Evolutionary conservation across 768 basidiomycete species (phyloP).

Genomic region (Mrakia frigida): DNA sequence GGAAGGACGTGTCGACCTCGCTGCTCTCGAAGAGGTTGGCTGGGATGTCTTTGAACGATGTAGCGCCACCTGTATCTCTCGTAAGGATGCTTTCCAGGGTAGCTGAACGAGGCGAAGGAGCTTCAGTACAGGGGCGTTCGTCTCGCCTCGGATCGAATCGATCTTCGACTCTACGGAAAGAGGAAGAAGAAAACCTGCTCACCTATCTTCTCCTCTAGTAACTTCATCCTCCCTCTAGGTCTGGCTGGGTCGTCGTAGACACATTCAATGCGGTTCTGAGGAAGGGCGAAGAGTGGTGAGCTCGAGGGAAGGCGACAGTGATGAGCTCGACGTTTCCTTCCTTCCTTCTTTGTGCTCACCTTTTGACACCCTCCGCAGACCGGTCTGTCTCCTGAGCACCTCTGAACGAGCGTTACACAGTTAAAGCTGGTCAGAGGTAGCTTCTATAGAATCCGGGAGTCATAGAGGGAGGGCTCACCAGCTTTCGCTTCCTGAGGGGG

Average conservation of each 20-base stretch:
- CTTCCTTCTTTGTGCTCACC: not conserved
- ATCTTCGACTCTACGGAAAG: not conserved
- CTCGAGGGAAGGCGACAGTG: not conserved
- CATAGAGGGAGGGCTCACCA: not conserved
- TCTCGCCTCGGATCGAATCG: too few species aligned
- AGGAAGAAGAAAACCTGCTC: not conserved
- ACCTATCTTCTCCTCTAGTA: constrained; percentile 6
- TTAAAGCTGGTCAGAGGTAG: too few species aligned
- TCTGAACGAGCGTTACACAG: too few species aligned
- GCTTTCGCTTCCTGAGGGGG: constrained; percentile 13
- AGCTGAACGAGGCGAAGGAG: not conserved
- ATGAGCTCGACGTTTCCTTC: not conserved
- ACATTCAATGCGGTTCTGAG: not conserved
- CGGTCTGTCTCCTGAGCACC: not conserved
- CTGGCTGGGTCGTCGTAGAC: not conserved
- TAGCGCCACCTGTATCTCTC: not conserved
- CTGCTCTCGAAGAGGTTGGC: not conserved
- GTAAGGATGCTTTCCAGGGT: not conserved
- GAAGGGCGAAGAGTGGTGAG: not conserved
- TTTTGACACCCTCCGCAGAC: not conserved
- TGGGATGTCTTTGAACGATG: not conserved
- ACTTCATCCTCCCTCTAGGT: not conserved
- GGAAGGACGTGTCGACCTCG: not conserved
- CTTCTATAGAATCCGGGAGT: too few species aligned
- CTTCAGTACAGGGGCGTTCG: not conserved